These are phyloP conservation scores for Eurotiales sp. DNA, from an alignment of 2,329 filamentous ascomycete species.

Conservation along the genomic window DNA sequence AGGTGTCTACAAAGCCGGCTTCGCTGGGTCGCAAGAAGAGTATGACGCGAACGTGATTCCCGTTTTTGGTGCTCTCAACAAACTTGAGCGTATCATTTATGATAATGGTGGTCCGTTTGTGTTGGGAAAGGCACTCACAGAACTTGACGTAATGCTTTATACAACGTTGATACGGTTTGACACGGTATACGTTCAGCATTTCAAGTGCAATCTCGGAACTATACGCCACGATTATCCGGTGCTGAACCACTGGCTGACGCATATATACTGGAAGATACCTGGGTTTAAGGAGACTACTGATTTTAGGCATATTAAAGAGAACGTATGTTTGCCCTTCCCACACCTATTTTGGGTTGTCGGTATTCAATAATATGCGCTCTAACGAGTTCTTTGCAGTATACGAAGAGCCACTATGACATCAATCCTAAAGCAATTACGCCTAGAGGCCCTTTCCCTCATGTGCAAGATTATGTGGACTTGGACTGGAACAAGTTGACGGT, in stretches of 20 bases:
- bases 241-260: constrained; percentile 58
- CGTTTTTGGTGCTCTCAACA: constrained; percentile 59
- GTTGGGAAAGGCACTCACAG: constrained; percentile 54
- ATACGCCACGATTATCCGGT: constrained; percentile 59
- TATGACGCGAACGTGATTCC: constrained; percentile 54
- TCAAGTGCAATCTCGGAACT: constrained; percentile 62
- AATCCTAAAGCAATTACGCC: constrained; percentile 63
- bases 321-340: constrained; percentile 31
- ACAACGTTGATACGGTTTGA: constrained; percentile 60
- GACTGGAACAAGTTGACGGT: constrained; percentile 48
- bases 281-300: constrained; percentile 59
- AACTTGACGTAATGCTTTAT: constrained; percentile 58
- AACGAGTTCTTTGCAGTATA: constrained; percentile 49
- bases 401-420: constrained; percentile 58
- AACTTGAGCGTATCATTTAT: constrained; percentile 50
- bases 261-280: constrained; percentile 54
- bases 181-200: constrained; percentile 61
- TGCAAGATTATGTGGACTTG: constrained; percentile 51
- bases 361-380: no score
- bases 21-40: constrained; percentile 51
- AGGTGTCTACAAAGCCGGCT: constrained; percentile 62
- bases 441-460: constrained; percentile 56
- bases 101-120: constrained; percentile 53
- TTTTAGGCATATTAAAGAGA: constrained; percentile 67
- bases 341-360: not conserved